Evolutionary conservation across 371 early-diverging fungal species (phyloP), one percentile per base, ranked within the genome.

Genomic region (Saksenaea oblongispora): DNA sequence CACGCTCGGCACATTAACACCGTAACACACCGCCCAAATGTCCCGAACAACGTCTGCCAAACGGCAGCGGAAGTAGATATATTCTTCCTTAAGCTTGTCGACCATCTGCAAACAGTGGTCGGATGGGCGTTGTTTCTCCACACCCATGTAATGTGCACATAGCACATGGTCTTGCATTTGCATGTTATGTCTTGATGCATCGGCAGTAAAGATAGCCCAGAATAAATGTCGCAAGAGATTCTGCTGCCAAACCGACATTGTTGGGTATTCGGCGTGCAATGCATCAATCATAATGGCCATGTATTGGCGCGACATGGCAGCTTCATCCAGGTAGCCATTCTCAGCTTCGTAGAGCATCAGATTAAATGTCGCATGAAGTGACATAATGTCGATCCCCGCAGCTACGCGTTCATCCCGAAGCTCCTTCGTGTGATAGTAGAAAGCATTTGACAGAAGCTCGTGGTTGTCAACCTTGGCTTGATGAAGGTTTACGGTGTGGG

Each of bases 161-260:
- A 69, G 34, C 24, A 69, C 65, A 54, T 65, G 69, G 9, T 57
- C 55, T 58, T 64, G 65, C 65, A 69, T 69, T 27, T 55, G 58
- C 65, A 69, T 44, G 59, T 59, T 61, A 54, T 69, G 69, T 2
- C 37, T 31, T 34, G 61, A 56, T 26, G 62, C 64, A 27, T 69
- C 69, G 5, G 69, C 65, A 0, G 69, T 69, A 35, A 61, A 62
- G 31, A 69, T 69, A 14, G 69, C 69, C 69, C 69, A 69, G 37
- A 69, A 58, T 42, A 69, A 44, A 55, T 69, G 69, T 36, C 69
- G 58, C 14, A 64, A 26, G n/a, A 69, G 44, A 61, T 57, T 69
- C 54, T 69, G 69, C 36, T 69, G 69, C 69, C 69, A 69, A 35
- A 69, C 69, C 1, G 65, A 64, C 69, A 69, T 69, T 31, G 42